Evolutionary conservation across 1,284 basidiomycete genomes (phyloP).

Genomic region (Ceratobasidium sp.): DNA sequence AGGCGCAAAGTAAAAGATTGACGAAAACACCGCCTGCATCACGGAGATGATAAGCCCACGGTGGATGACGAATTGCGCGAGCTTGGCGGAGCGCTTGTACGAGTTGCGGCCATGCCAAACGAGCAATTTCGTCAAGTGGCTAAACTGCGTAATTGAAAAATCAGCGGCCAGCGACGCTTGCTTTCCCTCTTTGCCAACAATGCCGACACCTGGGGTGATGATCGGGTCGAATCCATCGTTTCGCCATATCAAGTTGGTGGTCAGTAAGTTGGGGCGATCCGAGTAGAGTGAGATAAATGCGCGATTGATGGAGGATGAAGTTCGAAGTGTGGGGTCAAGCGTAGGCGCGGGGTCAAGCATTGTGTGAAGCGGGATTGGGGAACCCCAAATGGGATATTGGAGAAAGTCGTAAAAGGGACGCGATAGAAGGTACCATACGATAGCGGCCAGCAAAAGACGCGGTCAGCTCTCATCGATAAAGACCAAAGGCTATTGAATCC

Average conservation of each 20-base stretch:
- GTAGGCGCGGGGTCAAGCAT: conserved; percentile 39
- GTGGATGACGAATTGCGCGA: conserved; percentile 99
- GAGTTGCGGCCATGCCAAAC: conserved; percentile 98
- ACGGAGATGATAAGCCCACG: conserved; percentile 97
- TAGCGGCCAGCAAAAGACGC: conserved; percentile 2
- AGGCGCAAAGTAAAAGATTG: conserved; percentile 99
- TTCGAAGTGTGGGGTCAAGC: conserved; percentile 33
- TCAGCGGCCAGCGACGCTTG: conserved; percentile 98
- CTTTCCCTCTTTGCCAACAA: conserved; percentile 98
- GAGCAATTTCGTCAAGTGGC: conserved; percentile 91
- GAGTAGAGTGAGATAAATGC: conserved; percentile 25
- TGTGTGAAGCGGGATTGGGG: conserved; percentile 19
- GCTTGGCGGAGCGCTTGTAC: conserved; percentile 96
- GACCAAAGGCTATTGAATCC: neutral
- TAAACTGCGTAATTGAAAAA: conserved; percentile 97
- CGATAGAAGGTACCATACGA: neutral
- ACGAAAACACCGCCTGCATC: conserved; percentile 96
- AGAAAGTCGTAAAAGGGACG: neutral
- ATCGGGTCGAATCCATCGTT: conserved; percentile 9
- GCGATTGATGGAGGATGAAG: conserved; percentile 22
- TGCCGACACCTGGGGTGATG: conserved; percentile 80
- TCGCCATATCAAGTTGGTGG: conserved; percentile 34
- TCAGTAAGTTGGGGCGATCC: conserved; percentile 29
- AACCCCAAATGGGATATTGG: neutral
- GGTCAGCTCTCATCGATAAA: conserved; percentile 30